Conservation (phyloP, 2,329 filamentous ascomycete genomes). For the Venturia nashicola region DNA sequence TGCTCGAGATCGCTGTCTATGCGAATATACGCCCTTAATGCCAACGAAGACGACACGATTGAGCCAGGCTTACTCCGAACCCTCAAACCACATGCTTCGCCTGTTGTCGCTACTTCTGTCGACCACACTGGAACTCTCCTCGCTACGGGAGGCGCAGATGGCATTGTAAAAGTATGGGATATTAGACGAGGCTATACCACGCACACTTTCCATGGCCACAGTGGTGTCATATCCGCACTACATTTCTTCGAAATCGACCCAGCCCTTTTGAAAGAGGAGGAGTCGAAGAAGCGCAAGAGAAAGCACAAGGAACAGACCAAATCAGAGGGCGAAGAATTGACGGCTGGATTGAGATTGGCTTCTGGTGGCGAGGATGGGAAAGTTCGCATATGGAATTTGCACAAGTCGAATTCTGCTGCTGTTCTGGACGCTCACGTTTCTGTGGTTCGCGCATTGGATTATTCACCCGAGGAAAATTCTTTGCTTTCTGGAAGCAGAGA, state of each 20-base stretch:
- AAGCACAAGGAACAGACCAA: conserved; percentile 27
- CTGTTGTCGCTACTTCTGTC: conserved; percentile 74
- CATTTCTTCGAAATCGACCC: conserved; percentile 72
- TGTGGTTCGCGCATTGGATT: conserved; percentile 80
- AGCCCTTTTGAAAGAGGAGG: conserved; percentile 18
- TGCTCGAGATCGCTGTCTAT: conserved; percentile 95
- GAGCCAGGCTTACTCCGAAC: conserved; percentile 61
- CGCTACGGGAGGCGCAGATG: conserved; percentile 87
- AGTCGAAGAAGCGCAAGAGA: conserved; percentile 30
- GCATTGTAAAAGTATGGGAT: conserved; percentile 94
- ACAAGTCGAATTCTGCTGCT: conserved; percentile 66
- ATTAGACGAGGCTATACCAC: conserved; percentile 81
- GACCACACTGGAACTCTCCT: conserved; percentile 82
- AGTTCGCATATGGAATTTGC: conserved; percentile 80
- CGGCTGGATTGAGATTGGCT: conserved; percentile 62
- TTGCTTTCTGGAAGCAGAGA: conserved; percentile 81
- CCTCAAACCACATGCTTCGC: conserved; percentile 79
- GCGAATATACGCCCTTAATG: conserved; percentile 70
- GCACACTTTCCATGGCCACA: conserved; percentile 88
- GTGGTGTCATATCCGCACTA: conserved; percentile 79
- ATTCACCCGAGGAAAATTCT: conserved; percentile 58
- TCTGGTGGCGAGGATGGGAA: conserved; percentile 93
- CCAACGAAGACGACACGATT: conserved; percentile 44
- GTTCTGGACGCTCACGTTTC: conserved; percentile 87
- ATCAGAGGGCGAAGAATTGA: conserved; percentile 34